These are phyloP conservation scores for Penicillium digitatum DNA, from an alignment of 2,329 filamentous ascomycete genomes.

Conservation along the genomic window DNA sequence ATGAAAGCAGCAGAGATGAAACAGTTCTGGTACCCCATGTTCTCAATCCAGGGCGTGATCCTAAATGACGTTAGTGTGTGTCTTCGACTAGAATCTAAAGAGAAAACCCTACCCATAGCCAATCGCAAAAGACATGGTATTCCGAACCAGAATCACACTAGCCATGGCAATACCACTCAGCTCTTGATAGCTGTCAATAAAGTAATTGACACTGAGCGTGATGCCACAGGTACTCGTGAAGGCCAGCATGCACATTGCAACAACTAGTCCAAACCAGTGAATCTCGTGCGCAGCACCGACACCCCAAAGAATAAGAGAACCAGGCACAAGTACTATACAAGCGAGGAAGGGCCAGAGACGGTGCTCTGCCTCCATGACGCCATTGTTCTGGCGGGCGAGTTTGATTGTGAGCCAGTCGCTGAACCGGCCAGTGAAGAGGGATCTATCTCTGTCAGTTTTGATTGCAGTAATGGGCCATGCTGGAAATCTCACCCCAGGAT, in stretches of 20 bases:
- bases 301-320: conserved; percentile 38
- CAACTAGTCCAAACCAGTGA: conserved; percentile 43
- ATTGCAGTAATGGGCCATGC: not conserved
- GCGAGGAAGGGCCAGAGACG: conserved; percentile 40
- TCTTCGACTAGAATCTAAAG: not conserved
- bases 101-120: conserved; percentile 36
- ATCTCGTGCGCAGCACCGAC: conserved; percentile 43
- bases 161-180: conserved; percentile 41
- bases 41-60: conserved; percentile 47
- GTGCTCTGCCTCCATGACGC: conserved; percentile 42
- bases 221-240: conserved; percentile 39
- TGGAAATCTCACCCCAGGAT: conserved; percentile 25
- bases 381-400: conserved; percentile 40
- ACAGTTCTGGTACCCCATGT: conserved; percentile 45
- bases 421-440: conserved; percentile 38
- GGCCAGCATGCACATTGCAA: conserved; percentile 44
- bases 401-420: conserved; percentile 40
- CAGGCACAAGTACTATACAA: conserved; percentile 36
- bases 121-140: conserved; percentile 49
- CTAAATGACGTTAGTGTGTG: conserved; percentile 18
- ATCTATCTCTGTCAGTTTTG: conserved; percentile 20
- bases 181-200: conserved; percentile 42
- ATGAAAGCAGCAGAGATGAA: conserved; percentile 43
- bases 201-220: conserved; percentile 40
- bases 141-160: conserved; percentile 46